A percentile compares a stretch with the other conserved stretches of the same genome.
phyloP scores from a whole-genome alignment of 2,329 filamentous ascomycete species.

The Alternaria novae-zelandiae region DNA sequence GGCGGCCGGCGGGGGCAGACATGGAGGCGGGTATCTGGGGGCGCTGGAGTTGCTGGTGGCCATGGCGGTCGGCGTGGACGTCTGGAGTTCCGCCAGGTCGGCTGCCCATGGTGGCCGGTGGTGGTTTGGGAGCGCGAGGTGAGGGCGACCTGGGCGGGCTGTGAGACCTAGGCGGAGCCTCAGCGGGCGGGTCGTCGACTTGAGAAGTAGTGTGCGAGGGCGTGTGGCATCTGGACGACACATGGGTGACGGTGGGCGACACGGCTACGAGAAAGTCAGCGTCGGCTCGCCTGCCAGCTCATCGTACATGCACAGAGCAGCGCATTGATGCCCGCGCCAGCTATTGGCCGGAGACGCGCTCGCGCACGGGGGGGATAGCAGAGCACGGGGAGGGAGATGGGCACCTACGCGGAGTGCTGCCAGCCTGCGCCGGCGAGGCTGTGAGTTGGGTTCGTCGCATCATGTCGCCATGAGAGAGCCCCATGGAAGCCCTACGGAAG shows the following conservation, averaged over 20 bases:
- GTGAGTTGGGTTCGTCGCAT: conserved; percentile 45
- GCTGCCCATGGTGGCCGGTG: conserved; percentile 44
- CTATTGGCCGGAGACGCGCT: conserved; percentile 31
- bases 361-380: conserved; percentile 4
- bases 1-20: conserved; percentile 53
- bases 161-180: conserved; percentile 61
- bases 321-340: conserved; percentile 37
- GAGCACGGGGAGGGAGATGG: conserved; percentile 4
- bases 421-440: conserved; percentile 64
- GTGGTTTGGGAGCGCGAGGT: conserved; percentile 33
- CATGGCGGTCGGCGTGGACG: conserved; percentile 13
- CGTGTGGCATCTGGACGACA: conserved; percentile 62
- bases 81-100: conserved; percentile 43
- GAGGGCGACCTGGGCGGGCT: conserved; percentile 60
- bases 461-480: conserved; percentile 39
- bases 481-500: conserved; percentile 14
- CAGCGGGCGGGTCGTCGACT: conserved; percentile 58
- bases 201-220: conserved; percentile 57
- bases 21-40: conserved; percentile 52
- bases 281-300: conserved; percentile 47
- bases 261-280: conserved; percentile 53
- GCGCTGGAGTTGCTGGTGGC: conserved; percentile 23
- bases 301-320: conserved; percentile 44
- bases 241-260: conserved; percentile 59
- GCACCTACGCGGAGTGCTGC: conserved; percentile 65